Evolutionary conservation across 495 filamentous ascomycete species (phyloP).

Genomic region (Eremomyces bilateralis): DNA sequence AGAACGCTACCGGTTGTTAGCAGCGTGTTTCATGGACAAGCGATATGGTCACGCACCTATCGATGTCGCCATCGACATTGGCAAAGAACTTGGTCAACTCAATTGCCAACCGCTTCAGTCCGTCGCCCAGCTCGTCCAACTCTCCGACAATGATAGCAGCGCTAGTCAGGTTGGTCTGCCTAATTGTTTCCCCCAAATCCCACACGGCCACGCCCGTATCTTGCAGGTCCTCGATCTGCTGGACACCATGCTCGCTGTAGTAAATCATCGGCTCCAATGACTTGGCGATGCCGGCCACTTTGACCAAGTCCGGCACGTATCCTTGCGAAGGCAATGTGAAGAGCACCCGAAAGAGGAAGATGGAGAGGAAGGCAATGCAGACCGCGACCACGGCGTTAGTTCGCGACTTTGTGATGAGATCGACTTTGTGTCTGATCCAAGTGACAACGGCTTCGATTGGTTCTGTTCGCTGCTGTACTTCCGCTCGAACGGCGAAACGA

Average conservation of each 20-base stretch:
- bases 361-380: conserved; percentile 32
- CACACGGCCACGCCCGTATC: conserved; percentile 79
- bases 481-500: conserved; percentile 63
- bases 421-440: conserved; percentile 34
- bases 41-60: conserved; percentile 26
- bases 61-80: conserved; percentile 77
- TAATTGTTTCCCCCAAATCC: conserved; percentile 75
- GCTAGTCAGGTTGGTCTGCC: conserved; percentile 73
- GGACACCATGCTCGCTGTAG: conserved; percentile 71
- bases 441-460: conserved; percentile 54
- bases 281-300: conserved; percentile 67
- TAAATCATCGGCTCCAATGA: conserved; percentile 82
- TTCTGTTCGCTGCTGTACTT: conserved; percentile 71
- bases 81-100: conserved; percentile 79
- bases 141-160: conserved; percentile 66
- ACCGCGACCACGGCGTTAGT: conserved; percentile 34
- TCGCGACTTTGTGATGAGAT: conserved; percentile 40
- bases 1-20: conserved; percentile 35
- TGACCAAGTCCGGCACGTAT: conserved; percentile 70
- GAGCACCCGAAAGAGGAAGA: conserved; percentile 38
- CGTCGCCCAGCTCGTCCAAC: conserved; percentile 64
- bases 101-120: conserved; percentile 54
- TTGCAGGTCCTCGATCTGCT: conserved; percentile 66
- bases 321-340: conserved; percentile 41
- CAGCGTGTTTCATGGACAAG: conserved; percentile 5